Evolutionary conservation across 2,329 filamentous ascomycete genomes (phyloP).

Genomic region (Mycosphaerella arachidis): DNA sequence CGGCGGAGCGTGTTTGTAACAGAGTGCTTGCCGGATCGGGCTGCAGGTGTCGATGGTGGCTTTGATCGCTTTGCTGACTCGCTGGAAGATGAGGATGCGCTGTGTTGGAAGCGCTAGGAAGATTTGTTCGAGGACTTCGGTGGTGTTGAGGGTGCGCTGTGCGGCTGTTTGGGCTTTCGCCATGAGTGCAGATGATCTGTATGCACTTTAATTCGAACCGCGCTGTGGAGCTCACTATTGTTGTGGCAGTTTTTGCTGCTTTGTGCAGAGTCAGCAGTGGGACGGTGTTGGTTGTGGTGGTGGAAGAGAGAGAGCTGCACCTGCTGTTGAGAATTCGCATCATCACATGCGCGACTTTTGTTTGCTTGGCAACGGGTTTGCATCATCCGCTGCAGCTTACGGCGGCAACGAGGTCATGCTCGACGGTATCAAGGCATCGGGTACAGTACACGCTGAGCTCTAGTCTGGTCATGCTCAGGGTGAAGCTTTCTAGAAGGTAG

Average conservation of each 20-base stretch:
- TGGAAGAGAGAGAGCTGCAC: background rate
- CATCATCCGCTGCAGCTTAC: background rate
- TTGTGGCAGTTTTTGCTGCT: background rate
- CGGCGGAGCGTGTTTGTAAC: no score
- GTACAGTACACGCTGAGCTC: no score
- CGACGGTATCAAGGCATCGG: no score
- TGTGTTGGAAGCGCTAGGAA: background rate
- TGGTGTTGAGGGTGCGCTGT: background rate
- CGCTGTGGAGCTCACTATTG: background rate
- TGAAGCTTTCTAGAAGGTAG: no score
- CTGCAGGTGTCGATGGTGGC: background rate
- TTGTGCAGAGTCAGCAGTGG: background rate
- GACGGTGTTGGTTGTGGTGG: background rate
- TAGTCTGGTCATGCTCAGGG: no score
- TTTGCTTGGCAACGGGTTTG: background rate
- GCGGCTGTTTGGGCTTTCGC: background rate
- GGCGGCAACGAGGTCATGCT: no score
- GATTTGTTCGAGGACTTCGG: constrained; percentile 7
- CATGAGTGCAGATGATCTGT: background rate
- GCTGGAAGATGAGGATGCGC: background rate
- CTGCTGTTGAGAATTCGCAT: background rate
- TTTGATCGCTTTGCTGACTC: constrained; percentile 3
- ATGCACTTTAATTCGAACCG: background rate
- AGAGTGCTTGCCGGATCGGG: background rate
- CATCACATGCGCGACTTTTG: background rate